Conservation (phyloP, 257 asterid species). For the Solanum chiquidenum region DNA sequence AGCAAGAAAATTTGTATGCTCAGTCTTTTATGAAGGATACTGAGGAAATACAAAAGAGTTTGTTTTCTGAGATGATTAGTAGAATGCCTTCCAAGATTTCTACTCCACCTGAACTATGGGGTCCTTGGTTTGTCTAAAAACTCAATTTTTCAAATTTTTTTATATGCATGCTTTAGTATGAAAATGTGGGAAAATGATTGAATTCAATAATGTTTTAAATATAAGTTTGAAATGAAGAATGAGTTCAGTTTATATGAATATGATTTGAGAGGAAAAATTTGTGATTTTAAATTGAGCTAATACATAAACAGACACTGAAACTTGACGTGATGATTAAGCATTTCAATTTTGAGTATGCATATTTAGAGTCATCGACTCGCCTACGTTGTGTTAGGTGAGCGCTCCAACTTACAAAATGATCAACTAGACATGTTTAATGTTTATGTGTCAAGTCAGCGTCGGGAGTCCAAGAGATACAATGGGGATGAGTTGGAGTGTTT, state of each 20-base stretch:
- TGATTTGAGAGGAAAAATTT: too few relatives aligned
- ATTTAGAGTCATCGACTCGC: background rate
- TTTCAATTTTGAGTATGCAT: background rate
- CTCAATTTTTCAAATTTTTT: background rate
- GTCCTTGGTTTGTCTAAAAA: slow-evolving; percentile 46
- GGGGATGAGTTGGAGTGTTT: background rate
- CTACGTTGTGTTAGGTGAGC: background rate
- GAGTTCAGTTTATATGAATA: background rate
- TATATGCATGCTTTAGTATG: background rate
- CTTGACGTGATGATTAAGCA: background rate
- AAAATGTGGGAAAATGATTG: background rate
- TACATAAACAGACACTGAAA: background rate
- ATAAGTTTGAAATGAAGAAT: background rate
- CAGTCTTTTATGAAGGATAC: slow-evolving; percentile 70
- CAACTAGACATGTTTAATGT: background rate
- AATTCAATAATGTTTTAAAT: background rate
- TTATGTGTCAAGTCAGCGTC: background rate
- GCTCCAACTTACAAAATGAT: background rate
- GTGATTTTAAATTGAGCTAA: background rate
- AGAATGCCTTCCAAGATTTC: slow-evolving; percentile 61
- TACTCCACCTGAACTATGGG: slow-evolving; percentile 85
- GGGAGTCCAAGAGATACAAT: background rate
- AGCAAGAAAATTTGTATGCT: slow-evolving; percentile 64
- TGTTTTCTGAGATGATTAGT: slow-evolving; percentile 67
- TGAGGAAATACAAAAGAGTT: slow-evolving; percentile 30